Evolutionary conservation across 306 rosid genomes (phyloP), one percentile per base, ranked within the genome.

Genomic region (Sicyos edulis): DNA sequence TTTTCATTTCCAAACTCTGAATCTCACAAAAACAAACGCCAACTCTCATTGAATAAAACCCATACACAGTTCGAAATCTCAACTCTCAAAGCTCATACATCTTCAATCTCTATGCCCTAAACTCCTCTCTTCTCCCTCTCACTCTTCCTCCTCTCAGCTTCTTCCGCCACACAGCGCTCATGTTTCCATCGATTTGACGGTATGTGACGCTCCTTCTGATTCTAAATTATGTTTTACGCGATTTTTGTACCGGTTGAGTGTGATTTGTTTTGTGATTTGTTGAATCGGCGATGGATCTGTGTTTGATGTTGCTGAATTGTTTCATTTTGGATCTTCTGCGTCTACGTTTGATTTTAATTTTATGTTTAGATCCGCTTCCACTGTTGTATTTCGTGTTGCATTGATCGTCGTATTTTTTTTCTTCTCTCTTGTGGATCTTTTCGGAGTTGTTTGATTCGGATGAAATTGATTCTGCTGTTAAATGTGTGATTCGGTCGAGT

Each of bases 391-490:
- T 47, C 11, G 26, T 19, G 10, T 8, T 63, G 2, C 52, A 2
- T 24, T 22, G 73, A 75, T 63, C 57, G 24, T 0, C 22, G 37
- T 22, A 54, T 56, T 13, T 47, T 0, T 44, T 59, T 19, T 26
- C 29, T 26, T 26, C 29, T 26, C 29, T 26, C 29, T 26, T 26
- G 29, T 26, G 37, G 75, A 45, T 70, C 56, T 51, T 26, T 61
- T 24, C 6, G n/a, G 79, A 83, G 82, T 81, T 78, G 78, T 17
- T 75, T 54, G 5, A 54, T 55, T 10, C 20, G 69, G n/a, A 7
- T 67, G 55, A 51, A 55, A 4, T 69, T 44, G 34, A 6, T 44
- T 1, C 29, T 71, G 3, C 14, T 40, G 66, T 14, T 60, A 26
- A 26, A 26, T 26, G 29, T 26, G 29, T 8, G 54, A 69, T 74